Evolutionary conservation across 73 alveolate genomes (phyloP).

Genomic region (Diophrys appendiculata): DNA sequence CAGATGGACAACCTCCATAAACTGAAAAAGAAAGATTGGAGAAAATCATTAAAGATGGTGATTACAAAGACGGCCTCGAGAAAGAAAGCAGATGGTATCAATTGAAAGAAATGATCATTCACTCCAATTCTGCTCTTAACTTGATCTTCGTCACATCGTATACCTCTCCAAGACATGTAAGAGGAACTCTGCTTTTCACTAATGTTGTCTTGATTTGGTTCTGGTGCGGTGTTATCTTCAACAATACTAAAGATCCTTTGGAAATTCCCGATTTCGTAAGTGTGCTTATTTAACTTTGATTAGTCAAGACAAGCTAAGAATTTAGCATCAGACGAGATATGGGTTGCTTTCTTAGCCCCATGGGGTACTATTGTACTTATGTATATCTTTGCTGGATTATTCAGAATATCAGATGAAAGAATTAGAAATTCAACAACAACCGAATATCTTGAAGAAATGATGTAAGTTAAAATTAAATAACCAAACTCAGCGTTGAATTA

Average conservation of each 20-base stretch:
- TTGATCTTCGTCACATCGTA: slow-evolving; percentile 26
- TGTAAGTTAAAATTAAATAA: no score
- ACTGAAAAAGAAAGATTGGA: neutral
- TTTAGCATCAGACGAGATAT: slow-evolving; percentile 16
- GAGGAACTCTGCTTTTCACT: slow-evolving; percentile 40
- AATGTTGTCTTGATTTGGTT: slow-evolving; percentile 51
- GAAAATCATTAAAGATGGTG: neutral
- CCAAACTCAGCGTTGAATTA: neutral
- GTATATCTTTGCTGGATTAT: slow-evolving; percentile 20
- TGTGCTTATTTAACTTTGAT: neutral
- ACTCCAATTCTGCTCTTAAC: slow-evolving; percentile 24
- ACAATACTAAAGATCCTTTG: slow-evolving; percentile 57
- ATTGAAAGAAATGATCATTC: slow-evolving; percentile 3
- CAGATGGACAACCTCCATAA: no score
- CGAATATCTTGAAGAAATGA: neutral
- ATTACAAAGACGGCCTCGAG: neutral
- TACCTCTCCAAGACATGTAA: slow-evolving; percentile 53
- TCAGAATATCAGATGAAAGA: slow-evolving; percentile 32
- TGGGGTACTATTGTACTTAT: slow-evolving; percentile 3
- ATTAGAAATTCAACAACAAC: neutral
- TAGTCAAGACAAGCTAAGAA: slow-evolving; percentile 4
- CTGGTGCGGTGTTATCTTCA: slow-evolving; percentile 56
- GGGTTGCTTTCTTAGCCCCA: slow-evolving; percentile 29
- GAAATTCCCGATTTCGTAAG: slow-evolving; percentile 42
- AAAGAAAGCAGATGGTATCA: slow-evolving; percentile 10